Percentiles rank a stretch among this genome's conserved stretches.
Conservation (phyloP, 2,329 filamentous ascomycete genomes). For the Triangularia verruculosa region DNA sequence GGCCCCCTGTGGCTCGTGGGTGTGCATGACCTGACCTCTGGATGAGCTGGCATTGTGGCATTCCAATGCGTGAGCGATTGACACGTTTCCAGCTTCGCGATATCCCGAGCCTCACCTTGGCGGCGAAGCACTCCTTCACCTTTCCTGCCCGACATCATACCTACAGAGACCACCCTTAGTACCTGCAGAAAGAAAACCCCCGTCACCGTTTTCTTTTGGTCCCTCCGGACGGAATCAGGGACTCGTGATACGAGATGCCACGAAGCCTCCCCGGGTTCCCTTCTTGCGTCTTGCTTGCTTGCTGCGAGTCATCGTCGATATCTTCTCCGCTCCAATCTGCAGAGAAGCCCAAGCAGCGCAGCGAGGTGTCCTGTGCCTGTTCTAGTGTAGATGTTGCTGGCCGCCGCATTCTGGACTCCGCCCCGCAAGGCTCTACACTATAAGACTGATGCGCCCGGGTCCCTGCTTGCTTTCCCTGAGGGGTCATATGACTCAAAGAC, state of each 20-base stretch:
- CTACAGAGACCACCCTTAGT: not conserved
- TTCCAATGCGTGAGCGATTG: constrained; percentile 14
- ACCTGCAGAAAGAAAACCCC: no score
- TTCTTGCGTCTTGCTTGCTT: not conserved
- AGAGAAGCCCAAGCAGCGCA: not conserved
- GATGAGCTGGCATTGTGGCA: constrained; percentile 19
- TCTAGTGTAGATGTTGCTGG: not conserved
- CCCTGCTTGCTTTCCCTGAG: no score
- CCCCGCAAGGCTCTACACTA: constrained; percentile 3
- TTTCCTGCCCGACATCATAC: constrained; percentile 10
- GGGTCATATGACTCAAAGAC: not conserved
- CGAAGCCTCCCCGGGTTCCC: not conserved
- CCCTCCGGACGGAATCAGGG: not conserved
- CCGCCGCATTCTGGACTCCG: constrained; percentile 1
- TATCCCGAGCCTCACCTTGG: constrained; percentile 11
- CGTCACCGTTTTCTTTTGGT: no score
- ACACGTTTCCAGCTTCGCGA: constrained; percentile 15
- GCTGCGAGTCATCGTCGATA: not conserved
- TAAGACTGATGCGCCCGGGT: not conserved
- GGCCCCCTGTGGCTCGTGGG: constrained; percentile 10
- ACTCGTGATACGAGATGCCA: not conserved
- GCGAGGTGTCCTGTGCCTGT: not conserved
- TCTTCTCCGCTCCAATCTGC: not conserved
- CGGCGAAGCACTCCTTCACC: constrained; percentile 2
- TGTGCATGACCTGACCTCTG: constrained; percentile 10